Base-by-base conservation (phyloP, 2,329 filamentous ascomycete species). In the Fusarium sp. region DNA sequence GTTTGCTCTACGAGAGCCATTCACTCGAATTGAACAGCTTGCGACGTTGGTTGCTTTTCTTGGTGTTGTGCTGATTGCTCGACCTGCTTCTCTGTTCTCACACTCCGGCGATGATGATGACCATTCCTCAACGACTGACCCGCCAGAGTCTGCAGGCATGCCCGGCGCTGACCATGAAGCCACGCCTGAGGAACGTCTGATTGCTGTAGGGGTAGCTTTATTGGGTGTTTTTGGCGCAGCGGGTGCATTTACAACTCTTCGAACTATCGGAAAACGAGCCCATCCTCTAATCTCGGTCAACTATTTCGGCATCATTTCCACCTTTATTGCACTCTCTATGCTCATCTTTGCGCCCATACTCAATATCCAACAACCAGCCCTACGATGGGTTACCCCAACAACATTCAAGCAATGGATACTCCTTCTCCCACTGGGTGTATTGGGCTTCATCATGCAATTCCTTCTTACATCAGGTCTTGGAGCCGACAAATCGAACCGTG, bases 251-350 rank as follows among this genome's bases (percentile, higher is more conserved):
- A 93, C 89, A 0, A 87, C 87, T 0, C 91, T 97, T 66, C 86
- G 93, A 17, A 89, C 90, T 78, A 95, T 97, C 63, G 94, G 94
- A 15, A 87, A 88, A 71, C 86, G 92, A 28, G 91, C 92, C 0
- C 93, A 97, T 75, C 88, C 94, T 0, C 82, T 97, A n/a, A 89
- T 97, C 58, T 91, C 88, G 3, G 92, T 97, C 56, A 96, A 93
- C 73, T 96, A 94, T 78, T 97, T 97, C 74, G 88, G 89, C 5
- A 81, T 83, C 0, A 90, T 87, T 80, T 92, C 90, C 71, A 90
- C 88, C 0, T 71, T 94, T 4, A 88, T 97, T 47, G 90, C 89
- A 43, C 75, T 85, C 3, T 71, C 87, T 1, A 87, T 87, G 30
- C 86, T 96, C 67, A 80, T 83, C 2, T 83, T 83, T 6, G 82